phyloP scores from a whole-genome alignment of 108 stramenopile species.

The Aureococcus anophagefferens region DNA sequence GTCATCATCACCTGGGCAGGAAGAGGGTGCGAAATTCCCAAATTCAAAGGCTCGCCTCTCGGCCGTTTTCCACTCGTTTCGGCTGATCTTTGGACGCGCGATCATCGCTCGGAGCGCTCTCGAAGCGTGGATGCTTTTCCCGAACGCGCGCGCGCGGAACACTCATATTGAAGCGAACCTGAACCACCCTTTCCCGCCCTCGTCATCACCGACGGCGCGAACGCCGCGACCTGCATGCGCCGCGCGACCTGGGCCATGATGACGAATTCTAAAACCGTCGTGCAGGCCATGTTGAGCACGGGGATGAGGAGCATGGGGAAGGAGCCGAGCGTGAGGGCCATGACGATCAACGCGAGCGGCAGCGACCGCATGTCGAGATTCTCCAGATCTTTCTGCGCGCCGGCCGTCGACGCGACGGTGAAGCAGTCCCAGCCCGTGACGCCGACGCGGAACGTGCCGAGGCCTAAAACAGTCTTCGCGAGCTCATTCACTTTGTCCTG shows the following conservation, averaged over 20 bases:
- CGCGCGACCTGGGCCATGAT: constrained; percentile 10
- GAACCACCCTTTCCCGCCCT: too few relatives aligned
- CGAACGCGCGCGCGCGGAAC: too few relatives aligned
- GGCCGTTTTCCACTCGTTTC: too few relatives aligned
- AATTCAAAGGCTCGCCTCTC: too few relatives aligned
- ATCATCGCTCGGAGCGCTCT: too few relatives aligned
- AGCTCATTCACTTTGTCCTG: too few relatives aligned
- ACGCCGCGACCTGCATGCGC: constrained; percentile 23
- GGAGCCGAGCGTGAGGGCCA: constrained; percentile 16
- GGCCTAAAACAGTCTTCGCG: too few relatives aligned
- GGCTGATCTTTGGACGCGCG: too few relatives aligned
- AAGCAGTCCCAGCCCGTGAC: background rate
- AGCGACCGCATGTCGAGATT: constrained; percentile 16
- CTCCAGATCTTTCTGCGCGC: background rate
- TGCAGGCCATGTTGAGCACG: constrained; percentile 11
- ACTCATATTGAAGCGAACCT: too few relatives aligned
- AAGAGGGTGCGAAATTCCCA: too few relatives aligned
- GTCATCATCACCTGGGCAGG: too few relatives aligned
- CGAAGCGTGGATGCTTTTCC: too few relatives aligned
- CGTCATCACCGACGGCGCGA: constrained; percentile 32
- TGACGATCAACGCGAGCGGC: constrained; percentile 9
- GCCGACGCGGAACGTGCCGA: background rate
- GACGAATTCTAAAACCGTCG: constrained; percentile 9
- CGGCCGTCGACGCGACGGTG: background rate
- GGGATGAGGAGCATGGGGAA: constrained; percentile 19